phyloP scores from a whole-genome alignment of 2,329 filamentous ascomycete species.

The Fusarium sp. region DNA sequence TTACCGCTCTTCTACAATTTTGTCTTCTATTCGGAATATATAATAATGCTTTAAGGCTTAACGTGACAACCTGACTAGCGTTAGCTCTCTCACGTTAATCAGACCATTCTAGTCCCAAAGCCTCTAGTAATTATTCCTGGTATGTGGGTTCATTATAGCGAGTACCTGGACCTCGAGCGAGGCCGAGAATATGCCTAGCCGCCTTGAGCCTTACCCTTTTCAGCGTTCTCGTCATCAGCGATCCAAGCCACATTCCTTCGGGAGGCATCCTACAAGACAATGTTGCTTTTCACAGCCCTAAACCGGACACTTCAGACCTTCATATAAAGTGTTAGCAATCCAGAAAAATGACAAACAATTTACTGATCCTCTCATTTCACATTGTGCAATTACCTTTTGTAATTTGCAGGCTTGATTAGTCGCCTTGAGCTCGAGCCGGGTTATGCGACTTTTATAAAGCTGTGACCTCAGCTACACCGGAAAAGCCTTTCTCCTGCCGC shows the following conservation, averaged over 20 bases:
- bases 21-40: neutral
- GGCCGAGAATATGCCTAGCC: neutral
- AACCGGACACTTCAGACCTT: neutral
- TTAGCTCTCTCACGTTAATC: neutral
- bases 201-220: neutral
- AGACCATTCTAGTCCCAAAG: neutral
- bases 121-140: neutral
- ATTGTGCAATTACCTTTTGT: accelerated
- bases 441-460: neutral
- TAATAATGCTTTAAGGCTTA: neutral
- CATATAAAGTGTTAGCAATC: accelerated
- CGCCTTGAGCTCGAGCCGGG: accelerated
- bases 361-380: neutral
- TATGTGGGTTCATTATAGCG: neutral
- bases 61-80: neutral
- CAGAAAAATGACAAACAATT: accelerated
- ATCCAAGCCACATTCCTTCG: neutral
- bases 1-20: neutral
- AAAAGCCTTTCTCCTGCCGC: neutral
- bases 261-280: neutral
- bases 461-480: neutral
- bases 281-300: neutral
- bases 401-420: neutral
- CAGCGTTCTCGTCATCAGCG: neutral
- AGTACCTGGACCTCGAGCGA: neutral